Conservation (phyloP, 2,329 filamentous ascomycete genomes). For the Calonectria pseudoreteaudii region DNA sequence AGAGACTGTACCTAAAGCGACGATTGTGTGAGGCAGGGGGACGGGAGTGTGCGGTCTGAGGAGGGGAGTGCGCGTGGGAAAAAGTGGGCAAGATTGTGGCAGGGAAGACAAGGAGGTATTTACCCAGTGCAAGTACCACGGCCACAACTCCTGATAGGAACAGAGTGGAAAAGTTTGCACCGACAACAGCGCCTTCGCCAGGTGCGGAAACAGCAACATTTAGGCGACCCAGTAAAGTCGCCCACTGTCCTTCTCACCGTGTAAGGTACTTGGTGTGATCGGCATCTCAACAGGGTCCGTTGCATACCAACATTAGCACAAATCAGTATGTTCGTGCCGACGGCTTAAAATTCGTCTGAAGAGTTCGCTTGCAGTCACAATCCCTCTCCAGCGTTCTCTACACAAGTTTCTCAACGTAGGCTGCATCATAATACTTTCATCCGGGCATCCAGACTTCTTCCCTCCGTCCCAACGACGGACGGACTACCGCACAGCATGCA, state of each 20-base stretch:
- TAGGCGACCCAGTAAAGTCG: not conserved
- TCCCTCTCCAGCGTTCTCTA: not conserved
- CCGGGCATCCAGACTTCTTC: not conserved
- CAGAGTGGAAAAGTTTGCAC: not conserved
- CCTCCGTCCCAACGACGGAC: not conserved
- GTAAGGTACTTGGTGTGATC: not conserved
- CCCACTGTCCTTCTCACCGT: too few species aligned
- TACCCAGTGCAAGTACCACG: not conserved
- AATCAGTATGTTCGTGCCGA: not conserved
- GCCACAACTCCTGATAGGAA: not conserved
- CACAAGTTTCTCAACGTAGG: not conserved
- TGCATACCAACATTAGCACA: not conserved
- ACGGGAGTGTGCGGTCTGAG: slow-evolving; percentile 30
- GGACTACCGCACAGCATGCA: not conserved
- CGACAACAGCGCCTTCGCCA: not conserved
- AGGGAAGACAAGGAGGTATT: not conserved
- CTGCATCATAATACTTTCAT: not conserved
- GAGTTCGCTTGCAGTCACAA: not conserved
- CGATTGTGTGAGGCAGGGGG: slow-evolving; percentile 30
- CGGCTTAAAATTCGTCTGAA: not conserved
- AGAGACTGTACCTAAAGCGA: slow-evolving; percentile 19
- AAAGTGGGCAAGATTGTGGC: slow-evolving; percentile 4
- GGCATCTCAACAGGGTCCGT: not conserved
- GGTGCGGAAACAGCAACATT: not conserved
- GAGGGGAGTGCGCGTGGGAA: slow-evolving; percentile 6